phyloP scores from a whole-genome alignment of 2,329 filamentous ascomycete species.

The Neophaeococcomyces mojaviensis region DNA sequence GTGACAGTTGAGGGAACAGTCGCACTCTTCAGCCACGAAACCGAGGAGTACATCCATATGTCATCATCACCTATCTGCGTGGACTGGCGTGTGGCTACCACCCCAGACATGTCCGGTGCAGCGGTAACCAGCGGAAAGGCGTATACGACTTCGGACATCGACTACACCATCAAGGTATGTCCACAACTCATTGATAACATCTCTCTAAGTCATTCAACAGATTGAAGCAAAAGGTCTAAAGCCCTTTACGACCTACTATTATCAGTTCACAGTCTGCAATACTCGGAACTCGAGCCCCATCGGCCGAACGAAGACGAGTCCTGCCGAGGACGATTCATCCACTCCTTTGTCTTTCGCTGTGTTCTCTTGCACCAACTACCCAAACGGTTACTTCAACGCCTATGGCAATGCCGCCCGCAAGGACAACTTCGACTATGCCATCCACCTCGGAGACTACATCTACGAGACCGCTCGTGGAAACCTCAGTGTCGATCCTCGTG shows the following conservation, averaged over 20 bases:
- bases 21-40: constrained; percentile 40
- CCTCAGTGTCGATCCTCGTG: constrained; percentile 1
- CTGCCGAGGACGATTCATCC: too few species aligned
- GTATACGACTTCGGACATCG: constrained; percentile 64
- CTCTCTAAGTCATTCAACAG: too few species aligned
- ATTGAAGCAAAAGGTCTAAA: constrained; percentile 58
- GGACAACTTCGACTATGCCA: constrained; percentile 50
- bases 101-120: constrained; percentile 39
- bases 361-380: constrained; percentile 63
- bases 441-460: constrained; percentile 55
- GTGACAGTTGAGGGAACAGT: constrained; percentile 49
- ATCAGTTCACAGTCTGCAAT: too few species aligned
- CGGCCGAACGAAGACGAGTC: too few species aligned
- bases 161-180: constrained; percentile 61
- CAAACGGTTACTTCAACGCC: constrained; percentile 49
- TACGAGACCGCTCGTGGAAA: constrained; percentile 50
- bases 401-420: constrained; percentile 51
- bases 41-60: constrained; percentile 30
- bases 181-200: too few species aligned
- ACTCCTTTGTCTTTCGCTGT: too few species aligned
- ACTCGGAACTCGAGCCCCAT: too few species aligned
- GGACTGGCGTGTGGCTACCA: constrained; percentile 52
- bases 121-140: constrained; percentile 49
- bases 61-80: constrained; percentile 60
- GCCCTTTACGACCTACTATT: too few species aligned